Conservation (phyloP, 2,329 filamentous ascomycete species). For the Diaporthe australafricana region DNA sequence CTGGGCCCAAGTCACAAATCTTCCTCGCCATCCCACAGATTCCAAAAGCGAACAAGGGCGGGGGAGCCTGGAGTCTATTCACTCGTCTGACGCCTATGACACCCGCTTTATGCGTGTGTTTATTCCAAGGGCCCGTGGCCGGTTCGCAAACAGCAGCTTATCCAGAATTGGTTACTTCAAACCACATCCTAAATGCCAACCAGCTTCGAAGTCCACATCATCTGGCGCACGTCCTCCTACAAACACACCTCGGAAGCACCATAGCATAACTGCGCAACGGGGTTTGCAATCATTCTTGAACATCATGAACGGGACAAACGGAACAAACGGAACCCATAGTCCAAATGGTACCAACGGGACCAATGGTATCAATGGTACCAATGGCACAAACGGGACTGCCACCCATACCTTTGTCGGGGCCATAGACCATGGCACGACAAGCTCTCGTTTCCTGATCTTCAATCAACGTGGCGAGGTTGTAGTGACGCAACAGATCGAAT, state of each 20-base stretch:
- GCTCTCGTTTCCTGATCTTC: conserved; percentile 91
- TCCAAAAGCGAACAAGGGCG: conserved; percentile 8
- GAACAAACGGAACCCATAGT: background rate
- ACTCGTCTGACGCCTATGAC: background rate
- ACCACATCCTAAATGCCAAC: background rate
- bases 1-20: conserved; percentile 9
- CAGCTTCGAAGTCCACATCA: background rate
- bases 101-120: conserved; percentile 5
- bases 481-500: conserved; percentile 87
- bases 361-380: background rate
- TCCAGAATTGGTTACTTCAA: background rate
- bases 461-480: conserved; percentile 81
- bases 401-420: conserved; percentile 76
- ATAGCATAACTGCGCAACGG: background rate
- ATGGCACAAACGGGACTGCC: background rate
- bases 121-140: conserved; percentile 25
- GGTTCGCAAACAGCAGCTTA: background rate
- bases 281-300: background rate
- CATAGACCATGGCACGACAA: conserved; percentile 93
- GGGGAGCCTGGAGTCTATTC: conserved; percentile 3
- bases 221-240: background rate
- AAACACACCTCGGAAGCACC: background rate
- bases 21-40: conserved; percentile 3
- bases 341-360: conserved; percentile 2
- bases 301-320: conserved; percentile 10